Conservation (phyloP, 805 yeast genomes). For the Yarrowia sp. region DNA sequence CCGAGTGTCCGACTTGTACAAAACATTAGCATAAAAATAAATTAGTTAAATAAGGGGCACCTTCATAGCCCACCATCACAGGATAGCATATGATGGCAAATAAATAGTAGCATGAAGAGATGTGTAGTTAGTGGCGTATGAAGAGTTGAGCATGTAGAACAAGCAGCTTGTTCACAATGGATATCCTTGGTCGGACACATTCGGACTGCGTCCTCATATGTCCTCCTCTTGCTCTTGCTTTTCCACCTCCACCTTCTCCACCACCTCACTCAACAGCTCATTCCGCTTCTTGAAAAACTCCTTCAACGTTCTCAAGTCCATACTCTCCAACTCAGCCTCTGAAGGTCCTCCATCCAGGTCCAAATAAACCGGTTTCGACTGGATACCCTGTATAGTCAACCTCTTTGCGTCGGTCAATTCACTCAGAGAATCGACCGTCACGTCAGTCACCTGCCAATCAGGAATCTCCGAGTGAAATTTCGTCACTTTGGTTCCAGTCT, state of each 20-base stretch:
- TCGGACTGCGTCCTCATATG: no score
- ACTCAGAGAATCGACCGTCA: conserved; percentile 28
- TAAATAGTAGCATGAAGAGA: no score
- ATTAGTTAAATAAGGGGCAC: neutral
- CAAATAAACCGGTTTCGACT: conserved; percentile 5
- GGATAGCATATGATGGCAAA: no score
- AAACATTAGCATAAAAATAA: neutral
- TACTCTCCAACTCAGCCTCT: neutral
- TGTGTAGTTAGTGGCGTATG: no score
- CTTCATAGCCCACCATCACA: no score
- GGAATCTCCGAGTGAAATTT: conserved; percentile 41
- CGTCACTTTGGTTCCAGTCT: conserved; percentile 36
- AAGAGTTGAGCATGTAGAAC: no score
- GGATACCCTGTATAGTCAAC: neutral
- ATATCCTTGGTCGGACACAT: no score
- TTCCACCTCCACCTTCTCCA: neutral
- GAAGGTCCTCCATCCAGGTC: neutral
- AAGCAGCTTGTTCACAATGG: no score
- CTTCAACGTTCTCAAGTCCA: neutral
- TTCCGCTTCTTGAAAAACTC: conserved; percentile 4
- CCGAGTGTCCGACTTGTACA: no score
- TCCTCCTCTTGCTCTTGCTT: neutral
- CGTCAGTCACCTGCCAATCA: conserved; percentile 41
- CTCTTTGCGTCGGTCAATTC: neutral
- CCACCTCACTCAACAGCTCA: neutral